These are phyloP conservation scores for Globisporangium cystogenes DNA, from an alignment of 352 stramenopile genomes.

Conservation along the genomic window DNA sequence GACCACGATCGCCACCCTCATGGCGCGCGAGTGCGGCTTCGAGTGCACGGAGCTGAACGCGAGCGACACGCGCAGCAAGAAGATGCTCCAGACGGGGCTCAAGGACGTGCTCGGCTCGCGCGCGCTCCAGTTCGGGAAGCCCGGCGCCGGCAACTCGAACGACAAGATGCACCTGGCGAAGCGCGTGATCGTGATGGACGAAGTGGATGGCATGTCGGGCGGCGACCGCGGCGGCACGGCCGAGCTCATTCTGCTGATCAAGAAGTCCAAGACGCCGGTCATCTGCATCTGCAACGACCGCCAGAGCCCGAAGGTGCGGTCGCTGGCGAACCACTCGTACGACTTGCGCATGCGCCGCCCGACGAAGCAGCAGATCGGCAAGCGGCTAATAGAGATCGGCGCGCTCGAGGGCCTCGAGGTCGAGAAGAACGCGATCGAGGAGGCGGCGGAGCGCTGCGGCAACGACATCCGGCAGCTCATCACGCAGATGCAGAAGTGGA, in stretches of 20 bases:
- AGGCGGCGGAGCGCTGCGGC: constrained; percentile 94
- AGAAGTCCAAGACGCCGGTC: constrained; percentile 97
- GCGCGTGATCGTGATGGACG: constrained; percentile 98
- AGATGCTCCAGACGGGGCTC: constrained; percentile 88
- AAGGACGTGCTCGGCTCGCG: constrained; percentile 92
- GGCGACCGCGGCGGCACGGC: constrained; percentile 95
- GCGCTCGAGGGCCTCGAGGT: constrained; percentile 87
- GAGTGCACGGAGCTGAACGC: constrained; percentile 97
- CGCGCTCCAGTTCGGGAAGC: constrained; percentile 78
- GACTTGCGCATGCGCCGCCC: constrained; percentile 94
- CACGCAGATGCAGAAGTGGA: constrained; percentile 97
- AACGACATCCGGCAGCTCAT: constrained; percentile 98
- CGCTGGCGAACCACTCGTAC: constrained; percentile 96
- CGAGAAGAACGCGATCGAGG: constrained; percentile 96
- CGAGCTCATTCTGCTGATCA: constrained; percentile 99
- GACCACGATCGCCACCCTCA: constrained; percentile 94
- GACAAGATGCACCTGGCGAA: constrained; percentile 65
- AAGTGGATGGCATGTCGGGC: constrained; percentile 98
- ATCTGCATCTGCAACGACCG: constrained; percentile 99
- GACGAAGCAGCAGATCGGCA: constrained; percentile 91
- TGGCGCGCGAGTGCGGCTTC: constrained; percentile 89
- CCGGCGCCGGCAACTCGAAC: constrained; percentile 20
- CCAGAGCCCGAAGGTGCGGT: constrained; percentile 93
- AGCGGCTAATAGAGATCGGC: constrained; percentile 91
- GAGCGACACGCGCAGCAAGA: constrained; percentile 97